Evolutionary conservation across 345 rosid genomes (phyloP).

Genomic region (Excoecaria agallocha): DNA sequence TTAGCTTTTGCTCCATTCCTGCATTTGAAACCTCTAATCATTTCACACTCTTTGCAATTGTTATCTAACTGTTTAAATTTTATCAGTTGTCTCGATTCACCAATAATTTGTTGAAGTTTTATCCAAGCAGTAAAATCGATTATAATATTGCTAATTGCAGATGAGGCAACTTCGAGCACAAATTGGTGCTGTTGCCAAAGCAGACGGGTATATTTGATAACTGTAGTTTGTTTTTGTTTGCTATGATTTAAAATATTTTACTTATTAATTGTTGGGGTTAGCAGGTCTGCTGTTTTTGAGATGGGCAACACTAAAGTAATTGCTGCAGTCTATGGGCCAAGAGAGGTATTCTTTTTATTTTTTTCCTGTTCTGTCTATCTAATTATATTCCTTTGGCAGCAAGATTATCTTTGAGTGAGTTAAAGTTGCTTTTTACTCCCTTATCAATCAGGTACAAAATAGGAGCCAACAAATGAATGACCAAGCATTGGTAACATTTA

Average conservation of each 20-base stretch:
- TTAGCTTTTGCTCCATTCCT: not conserved
- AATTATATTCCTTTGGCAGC: not conserved
- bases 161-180: conserved; percentile 93
- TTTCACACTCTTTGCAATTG: not conserved
- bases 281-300: conserved; percentile 84
- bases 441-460: conserved; percentile 58
- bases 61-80: not conserved
- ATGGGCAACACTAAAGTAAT: conserved; percentile 97
- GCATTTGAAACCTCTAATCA: not conserved
- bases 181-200: conserved; percentile 70
- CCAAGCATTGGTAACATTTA: conserved; percentile 58
- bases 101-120: not conserved
- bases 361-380: not conserved
- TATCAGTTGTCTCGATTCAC: too few species aligned
- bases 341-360: conserved; percentile 54
- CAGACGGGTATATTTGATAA: conserved; percentile 58
- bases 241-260: not conserved
- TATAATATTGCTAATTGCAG: conserved; percentile 24
- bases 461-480: conserved; percentile 67
- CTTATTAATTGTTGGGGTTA: not conserved
- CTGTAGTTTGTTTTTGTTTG: not conserved
- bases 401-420: not conserved
- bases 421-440: not conserved
- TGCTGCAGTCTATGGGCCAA: conserved; percentile 97
- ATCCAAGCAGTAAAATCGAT: not conserved